A percentile compares a stretch with the other conserved stretches of the same genome.
Conservation (phyloP, 1,139 yeast species). For the Yarrowia galli region DNA sequence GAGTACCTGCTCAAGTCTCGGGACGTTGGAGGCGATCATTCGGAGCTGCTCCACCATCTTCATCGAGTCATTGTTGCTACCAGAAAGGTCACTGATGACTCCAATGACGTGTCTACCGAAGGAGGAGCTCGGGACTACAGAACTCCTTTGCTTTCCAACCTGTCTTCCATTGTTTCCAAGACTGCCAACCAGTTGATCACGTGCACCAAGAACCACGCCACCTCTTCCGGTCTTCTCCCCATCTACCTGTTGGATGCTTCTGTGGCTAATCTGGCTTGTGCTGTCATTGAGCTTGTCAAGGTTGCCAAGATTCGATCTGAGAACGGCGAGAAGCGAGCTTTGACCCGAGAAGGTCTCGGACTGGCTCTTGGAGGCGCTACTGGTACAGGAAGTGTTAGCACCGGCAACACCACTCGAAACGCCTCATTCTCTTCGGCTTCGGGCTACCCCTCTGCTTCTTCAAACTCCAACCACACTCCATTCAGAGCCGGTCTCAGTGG, state of each 20-base stretch:
- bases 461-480: conserved; percentile 21
- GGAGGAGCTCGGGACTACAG: conserved; percentile 41
- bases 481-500: conserved; percentile 29
- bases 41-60: conserved; percentile 47
- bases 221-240: conserved; percentile 71
- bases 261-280: conserved; percentile 73
- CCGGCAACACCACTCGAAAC: not conserved
- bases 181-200: conserved; percentile 80
- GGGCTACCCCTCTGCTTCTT: conserved; percentile 1
- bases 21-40: conserved; percentile 41
- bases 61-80: conserved; percentile 52
- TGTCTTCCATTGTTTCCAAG: conserved; percentile 60
- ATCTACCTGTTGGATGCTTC: conserved; percentile 78
- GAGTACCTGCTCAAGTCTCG: conserved; percentile 49
- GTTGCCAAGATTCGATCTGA: conserved; percentile 57
- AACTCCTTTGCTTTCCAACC: conserved; percentile 47
- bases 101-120: conserved; percentile 50
- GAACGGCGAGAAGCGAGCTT: conserved; percentile 14
- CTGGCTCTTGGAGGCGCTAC: conserved; percentile 2
- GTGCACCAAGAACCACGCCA: conserved; percentile 76
- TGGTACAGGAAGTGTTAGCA: not conserved
- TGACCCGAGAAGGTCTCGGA: conserved; percentile 13
- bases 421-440: conserved; percentile 7
- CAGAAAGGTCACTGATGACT: conserved; percentile 51
- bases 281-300: conserved; percentile 73